Conservation (phyloP, 805 yeast species). For the Hanseniaspora meyeri region DNA sequence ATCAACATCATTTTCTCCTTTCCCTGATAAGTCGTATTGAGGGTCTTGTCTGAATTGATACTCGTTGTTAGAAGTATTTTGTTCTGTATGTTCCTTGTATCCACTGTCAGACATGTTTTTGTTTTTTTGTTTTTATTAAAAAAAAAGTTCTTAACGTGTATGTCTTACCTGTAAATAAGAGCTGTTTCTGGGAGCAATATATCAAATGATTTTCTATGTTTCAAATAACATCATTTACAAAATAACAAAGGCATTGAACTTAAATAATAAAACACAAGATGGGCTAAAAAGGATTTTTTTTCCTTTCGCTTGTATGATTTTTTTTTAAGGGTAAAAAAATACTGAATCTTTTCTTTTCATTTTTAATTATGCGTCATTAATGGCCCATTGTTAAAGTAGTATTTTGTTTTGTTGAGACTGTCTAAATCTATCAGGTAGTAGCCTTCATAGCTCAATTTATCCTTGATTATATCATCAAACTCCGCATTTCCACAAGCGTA, state of each 20-base stretch:
- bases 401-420: not conserved
- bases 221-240: too few species aligned
- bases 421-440: not conserved
- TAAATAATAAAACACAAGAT: not conserved
- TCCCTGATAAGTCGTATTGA: slow-evolving; percentile 24
- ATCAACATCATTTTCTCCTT: slow-evolving; percentile 29
- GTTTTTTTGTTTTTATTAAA: too few species aligned
- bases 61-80: slow-evolving; percentile 7
- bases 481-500: not conserved
- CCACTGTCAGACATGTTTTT: not conserved
- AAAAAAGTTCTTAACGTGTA: too few species aligned
- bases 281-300: too few species aligned
- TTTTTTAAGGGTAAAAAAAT: slow-evolving; percentile 16
- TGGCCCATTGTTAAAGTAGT: slow-evolving; percentile 12
- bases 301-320: not conserved
- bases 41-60: slow-evolving; percentile 22
- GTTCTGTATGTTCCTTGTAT: slow-evolving; percentile 3
- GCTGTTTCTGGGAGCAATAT: too few species aligned
- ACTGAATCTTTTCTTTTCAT: slow-evolving; percentile 16
- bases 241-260: not conserved
- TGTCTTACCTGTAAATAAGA: too few species aligned
- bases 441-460: not conserved
- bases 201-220: too few species aligned
- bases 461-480: not conserved
- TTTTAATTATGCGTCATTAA: not conserved